phyloP scores from a whole-genome alignment of 352 stramenopile genomes.

The Pelagophyceae sp. region DNA sequence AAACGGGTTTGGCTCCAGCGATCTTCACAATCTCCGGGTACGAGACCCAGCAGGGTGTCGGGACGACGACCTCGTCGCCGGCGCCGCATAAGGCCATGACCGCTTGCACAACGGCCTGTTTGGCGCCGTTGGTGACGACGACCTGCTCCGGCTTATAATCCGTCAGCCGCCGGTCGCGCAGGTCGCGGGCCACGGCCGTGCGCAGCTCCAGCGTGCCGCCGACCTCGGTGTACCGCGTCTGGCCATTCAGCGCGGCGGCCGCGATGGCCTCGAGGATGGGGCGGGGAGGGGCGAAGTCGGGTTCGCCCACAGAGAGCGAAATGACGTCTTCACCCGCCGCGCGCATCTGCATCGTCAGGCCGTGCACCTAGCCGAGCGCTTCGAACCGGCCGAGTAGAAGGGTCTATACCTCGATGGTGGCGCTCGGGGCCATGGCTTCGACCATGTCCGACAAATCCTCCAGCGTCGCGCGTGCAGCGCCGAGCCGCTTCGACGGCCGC shows the following conservation, averaged over 20 bases:
- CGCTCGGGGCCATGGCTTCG: constrained; percentile 63
- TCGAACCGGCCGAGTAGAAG: too few species aligned
- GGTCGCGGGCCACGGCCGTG: constrained; percentile 72
- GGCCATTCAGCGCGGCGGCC: constrained; percentile 53
- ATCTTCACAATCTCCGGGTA: constrained; percentile 93
- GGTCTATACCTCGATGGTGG: constrained; percentile 84
- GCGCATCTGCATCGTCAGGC: constrained; percentile 85
- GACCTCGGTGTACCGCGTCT: constrained; percentile 88
- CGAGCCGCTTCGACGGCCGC: not conserved
- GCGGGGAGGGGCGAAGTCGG: constrained; percentile 79
- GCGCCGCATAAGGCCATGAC: constrained; percentile 74
- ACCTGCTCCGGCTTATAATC: constrained; percentile 81
- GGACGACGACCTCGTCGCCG: constrained; percentile 87
- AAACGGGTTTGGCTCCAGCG: constrained; percentile 68
- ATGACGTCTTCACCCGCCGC: constrained; percentile 75
- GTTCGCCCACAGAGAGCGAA: constrained; percentile 86
- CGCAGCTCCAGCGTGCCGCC: constrained; percentile 76
- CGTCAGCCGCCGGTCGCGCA: constrained; percentile 74
- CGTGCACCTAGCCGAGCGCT: too few species aligned
- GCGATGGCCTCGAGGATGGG: constrained; percentile 78
- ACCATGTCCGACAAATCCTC: constrained; percentile 40
- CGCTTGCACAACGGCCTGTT: constrained; percentile 85
- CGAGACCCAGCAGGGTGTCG: constrained; percentile 88
- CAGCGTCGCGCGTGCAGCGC: not conserved
- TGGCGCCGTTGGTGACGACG: constrained; percentile 88